Conservation (phyloP, 768 basidiomycete species). For the Lentinula guzmanii region DNA sequence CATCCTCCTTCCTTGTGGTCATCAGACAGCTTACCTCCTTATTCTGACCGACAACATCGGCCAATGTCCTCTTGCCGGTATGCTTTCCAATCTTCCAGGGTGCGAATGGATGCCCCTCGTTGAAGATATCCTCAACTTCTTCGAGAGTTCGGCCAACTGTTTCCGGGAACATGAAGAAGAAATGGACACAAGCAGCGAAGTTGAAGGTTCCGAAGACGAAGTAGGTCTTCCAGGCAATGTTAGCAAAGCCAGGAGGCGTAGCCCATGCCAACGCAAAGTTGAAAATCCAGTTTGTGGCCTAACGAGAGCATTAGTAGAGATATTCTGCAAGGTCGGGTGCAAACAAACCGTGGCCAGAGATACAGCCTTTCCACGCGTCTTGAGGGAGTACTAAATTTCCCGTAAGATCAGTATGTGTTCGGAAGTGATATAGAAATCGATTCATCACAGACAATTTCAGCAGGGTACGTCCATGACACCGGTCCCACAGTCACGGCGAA, state of each 20-base stretch:
- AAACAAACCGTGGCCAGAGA: slow-evolving; percentile 42
- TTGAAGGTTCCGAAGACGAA: slow-evolving; percentile 78
- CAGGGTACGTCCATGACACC: slow-evolving; percentile 69
- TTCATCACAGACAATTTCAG: slow-evolving; percentile 40
- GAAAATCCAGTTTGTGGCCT: slow-evolving; percentile 54
- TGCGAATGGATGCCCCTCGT: slow-evolving; percentile 58
- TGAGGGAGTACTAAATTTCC: slow-evolving; percentile 41
- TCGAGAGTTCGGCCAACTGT: slow-evolving; percentile 69
- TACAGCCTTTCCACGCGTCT: slow-evolving; percentile 57
- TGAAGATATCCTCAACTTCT: slow-evolving; percentile 76
- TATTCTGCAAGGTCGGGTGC: neutral
- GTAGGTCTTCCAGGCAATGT: slow-evolving; percentile 70
- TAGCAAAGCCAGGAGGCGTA: slow-evolving; percentile 62
- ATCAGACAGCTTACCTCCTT: neutral
- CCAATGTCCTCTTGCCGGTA: slow-evolving; percentile 57
- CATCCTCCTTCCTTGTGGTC: neutral
- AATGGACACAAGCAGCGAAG: slow-evolving; percentile 63
- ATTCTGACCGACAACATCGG: slow-evolving; percentile 31
- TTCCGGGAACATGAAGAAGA: slow-evolving; percentile 79
- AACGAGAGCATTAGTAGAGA: neutral
- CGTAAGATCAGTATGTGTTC: neutral
- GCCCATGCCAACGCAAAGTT: slow-evolving; percentile 73
- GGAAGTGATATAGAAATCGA: neutral
- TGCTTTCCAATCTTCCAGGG: slow-evolving; percentile 64
- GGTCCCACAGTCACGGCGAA: slow-evolving; percentile 78